Conservation (phyloP, 1,139 yeast genomes). For the Kodamaea ohmeri region DNA sequence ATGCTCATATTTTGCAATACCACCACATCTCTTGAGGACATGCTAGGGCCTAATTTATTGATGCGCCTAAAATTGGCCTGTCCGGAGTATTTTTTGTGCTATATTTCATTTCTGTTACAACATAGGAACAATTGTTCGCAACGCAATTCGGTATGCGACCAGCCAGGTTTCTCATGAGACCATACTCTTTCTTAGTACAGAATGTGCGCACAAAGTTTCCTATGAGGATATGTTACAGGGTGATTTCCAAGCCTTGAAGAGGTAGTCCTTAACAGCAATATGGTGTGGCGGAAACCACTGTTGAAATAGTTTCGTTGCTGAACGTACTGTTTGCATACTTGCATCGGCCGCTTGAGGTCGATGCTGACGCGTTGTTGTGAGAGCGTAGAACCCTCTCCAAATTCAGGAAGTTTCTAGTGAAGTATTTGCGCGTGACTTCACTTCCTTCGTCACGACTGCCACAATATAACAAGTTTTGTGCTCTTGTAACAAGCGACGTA, state of each 20-base stretch:
- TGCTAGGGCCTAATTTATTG: no score
- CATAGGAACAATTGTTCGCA: no score
- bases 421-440: not conserved
- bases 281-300: conserved; percentile 7
- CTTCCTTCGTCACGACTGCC: conserved; percentile 10
- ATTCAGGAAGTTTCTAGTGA: conserved; percentile 5
- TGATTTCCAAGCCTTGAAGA: no score
- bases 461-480: conserved; percentile 49
- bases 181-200: not conserved
- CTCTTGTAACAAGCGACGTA: conserved; percentile 70
- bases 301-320: conserved; percentile 6
- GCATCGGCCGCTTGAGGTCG: conserved; percentile 6
- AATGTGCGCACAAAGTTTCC: not conserved
- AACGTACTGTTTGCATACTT: not conserved
- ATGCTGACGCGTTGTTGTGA: conserved; percentile 17
- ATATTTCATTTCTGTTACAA: no score
- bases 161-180: no score
- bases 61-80: no score
- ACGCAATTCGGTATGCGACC: no score
- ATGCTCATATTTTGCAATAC: no score
- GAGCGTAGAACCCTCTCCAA: not conserved
- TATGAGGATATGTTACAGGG: no score
- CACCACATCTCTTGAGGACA: no score
- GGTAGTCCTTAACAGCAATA: no score
- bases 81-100: no score